phyloP scores from a whole-genome alignment of 2,329 filamentous ascomycete species.

The Paecilomyces sp. region DNA sequence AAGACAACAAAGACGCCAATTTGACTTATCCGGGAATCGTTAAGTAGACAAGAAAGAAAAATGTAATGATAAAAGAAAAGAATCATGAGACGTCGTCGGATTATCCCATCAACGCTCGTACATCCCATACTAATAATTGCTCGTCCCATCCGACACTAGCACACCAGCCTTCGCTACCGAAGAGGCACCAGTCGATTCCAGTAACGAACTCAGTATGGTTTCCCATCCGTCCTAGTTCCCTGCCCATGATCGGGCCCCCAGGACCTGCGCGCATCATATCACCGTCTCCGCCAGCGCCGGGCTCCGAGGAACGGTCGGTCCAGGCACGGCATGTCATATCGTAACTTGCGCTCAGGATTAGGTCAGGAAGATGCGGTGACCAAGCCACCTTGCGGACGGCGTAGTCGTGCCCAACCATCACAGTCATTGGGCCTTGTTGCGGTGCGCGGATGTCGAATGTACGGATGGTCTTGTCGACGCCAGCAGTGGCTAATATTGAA shows the following conservation, averaged over 20 bases:
- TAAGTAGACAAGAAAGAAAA: background rate
- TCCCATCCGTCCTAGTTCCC: constrained; percentile 80
- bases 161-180: constrained; percentile 92
- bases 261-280: constrained; percentile 34
- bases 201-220: constrained; percentile 93
- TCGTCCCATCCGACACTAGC: constrained; percentile 95
- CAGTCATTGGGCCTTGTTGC: constrained; percentile 60
- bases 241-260: constrained; percentile 45
- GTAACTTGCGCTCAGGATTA: constrained; percentile 84
- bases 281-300: constrained; percentile 30
- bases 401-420: constrained; percentile 83
- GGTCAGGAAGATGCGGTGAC: constrained; percentile 88
- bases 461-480: constrained; percentile 79
- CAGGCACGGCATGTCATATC: constrained; percentile 97
- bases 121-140: constrained; percentile 85
- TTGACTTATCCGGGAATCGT: background rate
- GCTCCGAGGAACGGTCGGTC: constrained; percentile 60
- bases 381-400: constrained; percentile 79
- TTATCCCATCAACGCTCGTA: constrained; percentile 54
- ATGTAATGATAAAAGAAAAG: background rate
- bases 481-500: constrained; percentile 75
- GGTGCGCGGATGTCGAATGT: constrained; percentile 86
- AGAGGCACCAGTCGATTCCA: constrained; percentile 96
- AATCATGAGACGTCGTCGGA: constrained; percentile 6
- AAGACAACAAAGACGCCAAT: background rate